Evolutionary conservation across 148 eudicot species (phyloP).

Genomic region (Camellia lanceoleosa): DNA sequence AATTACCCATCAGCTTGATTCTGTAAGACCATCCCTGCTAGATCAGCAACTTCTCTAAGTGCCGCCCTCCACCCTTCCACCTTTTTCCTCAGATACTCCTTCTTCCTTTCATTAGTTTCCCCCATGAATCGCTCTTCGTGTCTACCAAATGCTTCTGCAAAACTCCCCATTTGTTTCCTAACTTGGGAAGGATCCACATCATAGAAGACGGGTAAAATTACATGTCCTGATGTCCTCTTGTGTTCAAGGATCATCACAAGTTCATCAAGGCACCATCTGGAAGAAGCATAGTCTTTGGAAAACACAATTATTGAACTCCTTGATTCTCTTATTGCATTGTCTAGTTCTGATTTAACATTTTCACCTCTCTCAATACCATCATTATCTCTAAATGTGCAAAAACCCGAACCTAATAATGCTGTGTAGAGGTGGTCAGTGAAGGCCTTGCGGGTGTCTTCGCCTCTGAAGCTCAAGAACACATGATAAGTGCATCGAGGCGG

Average conservation of each 20-base stretch:
- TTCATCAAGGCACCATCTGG: constrained; percentile 10
- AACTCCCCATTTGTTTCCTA: not conserved
- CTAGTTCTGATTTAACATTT: not conserved
- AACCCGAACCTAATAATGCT: not conserved
- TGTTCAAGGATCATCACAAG: constrained; percentile 9
- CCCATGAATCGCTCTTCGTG: not conserved
- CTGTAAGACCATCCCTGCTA: not conserved
- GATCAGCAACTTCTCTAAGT: constrained; percentile 8
- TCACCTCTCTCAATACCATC: constrained; percentile 3
- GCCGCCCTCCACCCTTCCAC: constrained; percentile 2
- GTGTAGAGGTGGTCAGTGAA: not conserved
- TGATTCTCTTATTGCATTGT: not conserved
- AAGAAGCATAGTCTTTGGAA: constrained; percentile 10
- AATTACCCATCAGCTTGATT: constrained; percentile 5
- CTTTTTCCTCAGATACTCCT: not conserved
- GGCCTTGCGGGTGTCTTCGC: not conserved
- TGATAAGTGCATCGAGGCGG: not conserved
- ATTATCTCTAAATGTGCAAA: not conserved
- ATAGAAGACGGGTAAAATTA: constrained; percentile 6
- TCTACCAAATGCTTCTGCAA: constrained; percentile 2
- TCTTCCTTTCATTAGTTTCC: not conserved
- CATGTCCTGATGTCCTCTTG: not conserved
- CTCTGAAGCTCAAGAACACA: not conserved
- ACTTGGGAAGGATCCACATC: constrained; percentile 14
- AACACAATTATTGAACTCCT: constrained; percentile 7